These are phyloP conservation scores for Claviceps monticola DNA, from an alignment of 2,329 filamentous ascomycete genomes.

Conservation along the genomic window DNA sequence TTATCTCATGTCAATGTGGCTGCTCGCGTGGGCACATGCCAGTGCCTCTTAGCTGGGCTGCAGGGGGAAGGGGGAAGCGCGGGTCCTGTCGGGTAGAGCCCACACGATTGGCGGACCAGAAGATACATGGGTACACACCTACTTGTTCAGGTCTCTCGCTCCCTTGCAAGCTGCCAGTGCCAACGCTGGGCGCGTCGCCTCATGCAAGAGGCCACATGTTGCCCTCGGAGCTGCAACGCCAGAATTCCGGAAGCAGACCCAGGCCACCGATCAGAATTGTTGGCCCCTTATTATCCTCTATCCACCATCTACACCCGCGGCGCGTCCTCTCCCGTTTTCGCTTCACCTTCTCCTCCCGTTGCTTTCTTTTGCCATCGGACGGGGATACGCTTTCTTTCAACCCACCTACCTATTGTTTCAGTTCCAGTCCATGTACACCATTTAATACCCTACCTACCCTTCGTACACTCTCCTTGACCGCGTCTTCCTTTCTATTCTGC, in stretches of 20 bases:
- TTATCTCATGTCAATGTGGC: no score
- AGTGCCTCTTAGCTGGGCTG: no score
- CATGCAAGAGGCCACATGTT: slow-evolving; percentile 5
- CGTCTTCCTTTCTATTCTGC: not conserved
- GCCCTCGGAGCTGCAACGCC: not conserved
- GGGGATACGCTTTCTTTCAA: slow-evolving; percentile 3
- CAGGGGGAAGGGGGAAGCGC: no score
- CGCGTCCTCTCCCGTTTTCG: slow-evolving; percentile 8
- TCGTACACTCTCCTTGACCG: slow-evolving; percentile 12
- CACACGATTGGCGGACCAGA: no score
- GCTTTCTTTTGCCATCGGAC: not conserved
- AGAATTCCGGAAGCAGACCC: not conserved
- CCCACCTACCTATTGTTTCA: slow-evolving; percentile 2
- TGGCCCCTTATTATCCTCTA: slow-evolving; percentile 3
- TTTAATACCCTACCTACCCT: slow-evolving; percentile 1
- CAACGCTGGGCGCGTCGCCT: not conserved
- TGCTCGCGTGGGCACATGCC: no score
- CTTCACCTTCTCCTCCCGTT: slow-evolving; percentile 5
- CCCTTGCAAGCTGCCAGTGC: no score
- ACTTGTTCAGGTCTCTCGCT: no score
- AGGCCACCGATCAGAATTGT: not conserved
- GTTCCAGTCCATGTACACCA: slow-evolving; percentile 2
- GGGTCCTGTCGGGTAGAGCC: no score
- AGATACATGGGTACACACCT: no score
- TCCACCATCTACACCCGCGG: slow-evolving; percentile 4